Conservation (phyloP, 78 protist species). For the Dictyostelium citrinum region DNA sequence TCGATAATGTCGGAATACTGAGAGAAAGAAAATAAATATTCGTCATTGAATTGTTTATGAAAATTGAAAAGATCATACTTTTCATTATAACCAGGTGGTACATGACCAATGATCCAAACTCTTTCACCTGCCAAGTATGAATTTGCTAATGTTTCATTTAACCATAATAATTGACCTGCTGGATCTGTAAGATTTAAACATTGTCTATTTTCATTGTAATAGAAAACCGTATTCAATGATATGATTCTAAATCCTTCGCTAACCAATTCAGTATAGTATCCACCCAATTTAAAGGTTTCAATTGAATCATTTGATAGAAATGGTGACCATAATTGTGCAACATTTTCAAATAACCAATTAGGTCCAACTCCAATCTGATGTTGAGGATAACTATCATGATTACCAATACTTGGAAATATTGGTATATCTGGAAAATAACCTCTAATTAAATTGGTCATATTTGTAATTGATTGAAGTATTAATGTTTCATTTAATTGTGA, state of each 20-base stretch:
- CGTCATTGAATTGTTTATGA: conserved; percentile 46
- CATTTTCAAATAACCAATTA: conserved; percentile 51
- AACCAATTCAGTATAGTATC: conserved; percentile 51
- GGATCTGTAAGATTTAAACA: conserved; percentile 56
- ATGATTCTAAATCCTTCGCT: conserved; percentile 37
- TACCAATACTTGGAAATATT: conserved; percentile 51
- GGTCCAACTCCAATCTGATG: conserved; percentile 66
- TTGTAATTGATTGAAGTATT: conserved; percentile 31
- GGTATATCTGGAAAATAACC: conserved; percentile 8
- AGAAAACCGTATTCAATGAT: conserved; percentile 56
- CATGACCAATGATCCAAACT: conserved; percentile 65
- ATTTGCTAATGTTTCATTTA: not conserved
- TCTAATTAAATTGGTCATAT: conserved; percentile 9
- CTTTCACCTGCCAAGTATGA: conserved; percentile 6
- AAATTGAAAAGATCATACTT: conserved; percentile 35
- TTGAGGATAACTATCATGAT: conserved; percentile 57
- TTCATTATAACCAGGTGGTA: conserved; percentile 64
- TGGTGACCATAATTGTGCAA: conserved; percentile 19
- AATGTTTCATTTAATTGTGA: conserved; percentile 1
- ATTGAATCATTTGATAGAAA: not conserved
- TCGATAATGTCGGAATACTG: not conserved
- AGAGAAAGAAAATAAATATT: not conserved
- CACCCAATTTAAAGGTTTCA: conserved; percentile 43
- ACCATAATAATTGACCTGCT: conserved; percentile 43
- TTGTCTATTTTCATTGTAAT: conserved; percentile 44